These are phyloP conservation scores for Andrographis paniculata DNA, from an alignment of 305 asterid species.

Conservation along the genomic window DNA sequence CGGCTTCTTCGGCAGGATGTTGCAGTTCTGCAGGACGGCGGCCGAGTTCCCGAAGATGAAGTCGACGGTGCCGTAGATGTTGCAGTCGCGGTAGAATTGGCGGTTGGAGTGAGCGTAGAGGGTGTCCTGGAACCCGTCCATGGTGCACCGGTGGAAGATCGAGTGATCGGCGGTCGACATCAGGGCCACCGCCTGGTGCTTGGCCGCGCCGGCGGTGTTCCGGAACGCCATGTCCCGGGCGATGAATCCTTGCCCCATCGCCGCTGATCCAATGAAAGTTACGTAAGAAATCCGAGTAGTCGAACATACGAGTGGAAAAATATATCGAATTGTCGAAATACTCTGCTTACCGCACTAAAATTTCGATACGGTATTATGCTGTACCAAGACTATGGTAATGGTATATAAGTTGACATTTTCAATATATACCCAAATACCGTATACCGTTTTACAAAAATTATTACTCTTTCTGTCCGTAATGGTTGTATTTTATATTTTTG, in stretches of 20 bases:
- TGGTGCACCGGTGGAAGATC: conserved; percentile 49
- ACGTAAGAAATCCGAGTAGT: background rate
- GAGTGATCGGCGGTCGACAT: conserved; percentile 63
- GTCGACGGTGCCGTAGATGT: conserved; percentile 60
- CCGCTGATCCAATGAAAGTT: conserved; percentile 28
- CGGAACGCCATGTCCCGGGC: conserved; percentile 62
- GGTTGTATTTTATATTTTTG: too few relatives aligned
- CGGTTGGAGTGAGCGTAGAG: conserved; percentile 68
- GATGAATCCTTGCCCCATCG: conserved; percentile 60
- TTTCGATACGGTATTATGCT: too few relatives aligned
- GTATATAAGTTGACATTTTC: too few relatives aligned
- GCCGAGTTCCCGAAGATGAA: conserved; percentile 84
- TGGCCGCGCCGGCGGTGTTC: conserved; percentile 71
- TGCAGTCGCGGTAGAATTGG: conserved; percentile 75
- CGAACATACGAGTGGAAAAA: too few relatives aligned
- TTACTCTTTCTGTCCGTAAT: too few relatives aligned
- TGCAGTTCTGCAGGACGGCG: conserved; percentile 56
- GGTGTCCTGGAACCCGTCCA: conserved; percentile 71
- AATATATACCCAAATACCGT: too few relatives aligned
- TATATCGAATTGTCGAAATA: too few relatives aligned
- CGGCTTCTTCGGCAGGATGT: conserved; percentile 49
- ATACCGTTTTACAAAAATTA: too few relatives aligned
- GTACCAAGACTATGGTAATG: too few relatives aligned
- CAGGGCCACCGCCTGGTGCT: conserved; percentile 84
- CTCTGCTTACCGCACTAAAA: too few relatives aligned